A percentile compares a stretch with the other conserved stretches of the same genome.
Evolutionary conservation across 345 rosid genomes (phyloP).

Genomic region (Rhizophora apiculata): DNA sequence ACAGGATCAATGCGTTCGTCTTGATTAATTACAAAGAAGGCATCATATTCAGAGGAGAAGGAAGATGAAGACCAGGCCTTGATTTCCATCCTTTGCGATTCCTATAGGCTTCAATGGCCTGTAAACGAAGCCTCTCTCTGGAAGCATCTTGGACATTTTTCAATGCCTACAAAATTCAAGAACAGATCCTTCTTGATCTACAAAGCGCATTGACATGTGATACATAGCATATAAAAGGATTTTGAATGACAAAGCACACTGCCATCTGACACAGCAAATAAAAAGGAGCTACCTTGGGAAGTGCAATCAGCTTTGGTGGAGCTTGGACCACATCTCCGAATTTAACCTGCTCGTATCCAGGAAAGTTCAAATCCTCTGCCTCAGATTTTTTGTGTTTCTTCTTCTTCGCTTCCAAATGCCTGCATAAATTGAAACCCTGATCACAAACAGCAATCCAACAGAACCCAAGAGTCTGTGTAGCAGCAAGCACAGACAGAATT

Average conservation of each 20-base stretch:
- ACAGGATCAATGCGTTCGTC: background rate
- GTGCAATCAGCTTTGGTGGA: slow-evolving; percentile 61
- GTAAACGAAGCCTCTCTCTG: slow-evolving; percentile 64
- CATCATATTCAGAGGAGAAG: slow-evolving; percentile 23
- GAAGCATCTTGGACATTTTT: slow-evolving; percentile 52
- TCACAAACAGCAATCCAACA: too few species aligned
- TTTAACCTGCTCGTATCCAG: slow-evolving; percentile 56
- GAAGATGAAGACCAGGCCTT: slow-evolving; percentile 64
- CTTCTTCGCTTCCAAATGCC: slow-evolving; percentile 76
- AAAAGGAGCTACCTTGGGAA: slow-evolving; percentile 55
- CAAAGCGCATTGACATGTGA: too few species aligned
- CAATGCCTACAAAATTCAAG: slow-evolving; percentile 38
- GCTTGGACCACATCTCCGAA: slow-evolving; percentile 91
- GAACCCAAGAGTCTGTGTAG: too few species aligned
- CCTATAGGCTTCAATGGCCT: slow-evolving; percentile 77
- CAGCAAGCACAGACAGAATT: too few species aligned
- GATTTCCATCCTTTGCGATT: slow-evolving; percentile 64
- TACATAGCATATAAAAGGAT: too few species aligned
- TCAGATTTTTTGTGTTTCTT: slow-evolving; percentile 49
- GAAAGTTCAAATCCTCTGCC: slow-evolving; percentile 55
- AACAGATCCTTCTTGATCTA: too few species aligned
- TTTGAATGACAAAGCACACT: too few species aligned
- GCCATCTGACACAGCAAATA: background rate
- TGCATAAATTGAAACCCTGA: slow-evolving; percentile 14
- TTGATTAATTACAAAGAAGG: slow-evolving; percentile 11